phyloP scores from a whole-genome alignment of 1,284 basidiomycete genomes.

The Puccinia coronata region DNA sequence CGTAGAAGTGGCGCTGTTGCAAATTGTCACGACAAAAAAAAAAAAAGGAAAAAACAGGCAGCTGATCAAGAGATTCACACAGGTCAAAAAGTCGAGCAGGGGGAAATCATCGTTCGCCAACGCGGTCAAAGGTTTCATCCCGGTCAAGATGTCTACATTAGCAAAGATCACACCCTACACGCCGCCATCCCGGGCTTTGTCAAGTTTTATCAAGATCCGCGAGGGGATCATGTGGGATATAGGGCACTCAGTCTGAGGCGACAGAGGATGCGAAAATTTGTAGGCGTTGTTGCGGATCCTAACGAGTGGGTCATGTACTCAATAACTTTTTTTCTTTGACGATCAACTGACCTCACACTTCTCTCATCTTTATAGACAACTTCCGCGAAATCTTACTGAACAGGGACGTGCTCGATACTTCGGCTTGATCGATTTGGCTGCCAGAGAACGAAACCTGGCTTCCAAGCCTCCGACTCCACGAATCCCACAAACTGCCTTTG shows the following conservation, averaged over 20 bases:
- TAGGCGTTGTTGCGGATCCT: constrained; percentile 30
- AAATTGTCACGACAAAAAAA: not conserved
- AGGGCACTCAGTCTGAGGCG: constrained; percentile 41
- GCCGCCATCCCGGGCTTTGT: constrained; percentile 84
- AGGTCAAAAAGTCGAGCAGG: constrained; percentile 86
- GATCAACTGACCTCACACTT: not conserved
- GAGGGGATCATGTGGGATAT: constrained; percentile 38
- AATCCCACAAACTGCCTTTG: constrained; percentile 26
- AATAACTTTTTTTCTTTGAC: not conserved
- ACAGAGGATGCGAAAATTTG: constrained; percentile 47
- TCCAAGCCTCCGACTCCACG: constrained; percentile 5
- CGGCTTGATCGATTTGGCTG: constrained; percentile 40
- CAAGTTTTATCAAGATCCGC: constrained; percentile 70
- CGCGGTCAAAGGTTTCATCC: constrained; percentile 85
- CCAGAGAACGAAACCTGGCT: constrained; percentile 17
- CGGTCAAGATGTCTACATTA: constrained; percentile 82
- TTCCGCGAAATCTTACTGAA: constrained; percentile 32
- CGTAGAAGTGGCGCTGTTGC: not conserved
- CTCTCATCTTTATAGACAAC: constrained; percentile 11
- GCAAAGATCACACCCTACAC: constrained; percentile 87
- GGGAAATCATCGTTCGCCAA: constrained; percentile 90
- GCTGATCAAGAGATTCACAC: not conserved
- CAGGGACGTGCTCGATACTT: constrained; percentile 43
- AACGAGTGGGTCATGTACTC: constrained; percentile 17
- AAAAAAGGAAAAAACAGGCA: too few relatives aligned